Conservation (phyloP, 1,284 basidiomycete genomes). For the Heterobasidion parviporum region DNA sequence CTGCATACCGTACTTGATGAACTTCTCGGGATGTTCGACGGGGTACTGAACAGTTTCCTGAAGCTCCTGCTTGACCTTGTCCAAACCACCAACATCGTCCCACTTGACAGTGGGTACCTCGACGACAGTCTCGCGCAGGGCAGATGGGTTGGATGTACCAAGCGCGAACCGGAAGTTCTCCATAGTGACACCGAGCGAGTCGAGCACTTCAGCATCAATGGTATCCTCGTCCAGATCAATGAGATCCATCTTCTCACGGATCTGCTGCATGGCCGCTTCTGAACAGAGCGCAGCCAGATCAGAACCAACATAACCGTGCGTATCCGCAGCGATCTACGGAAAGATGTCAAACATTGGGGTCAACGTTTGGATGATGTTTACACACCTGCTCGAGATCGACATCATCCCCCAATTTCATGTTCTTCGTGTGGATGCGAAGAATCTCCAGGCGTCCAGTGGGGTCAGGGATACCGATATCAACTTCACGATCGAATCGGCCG, state of each 20-base stretch:
- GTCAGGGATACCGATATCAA: slow-evolving; percentile 98
- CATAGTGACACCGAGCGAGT: slow-evolving; percentile 94
- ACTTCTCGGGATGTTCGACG: slow-evolving; percentile 99
- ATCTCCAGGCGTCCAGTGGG: slow-evolving; percentile 98
- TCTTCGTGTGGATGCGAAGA: slow-evolving; percentile 98
- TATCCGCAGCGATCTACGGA: slow-evolving; percentile 88
- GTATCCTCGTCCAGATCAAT: slow-evolving; percentile 93
- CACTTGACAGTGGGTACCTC: slow-evolving; percentile 95
- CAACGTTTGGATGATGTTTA: neutral
- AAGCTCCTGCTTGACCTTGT: slow-evolving; percentile 98
- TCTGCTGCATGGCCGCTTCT: slow-evolving; percentile 98
- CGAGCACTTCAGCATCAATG: slow-evolving; percentile 94
- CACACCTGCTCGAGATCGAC: slow-evolving; percentile 92
- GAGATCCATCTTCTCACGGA: slow-evolving; percentile 96
- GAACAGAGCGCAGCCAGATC: slow-evolving; percentile 96
- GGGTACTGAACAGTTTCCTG: slow-evolving; percentile 99
- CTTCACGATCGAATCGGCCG: slow-evolving; percentile 98
- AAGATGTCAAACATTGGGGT: slow-evolving; percentile 5
- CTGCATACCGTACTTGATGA: slow-evolving; percentile 99
- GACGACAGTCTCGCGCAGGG: slow-evolving; percentile 93
- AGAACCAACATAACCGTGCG: slow-evolving; percentile 98
- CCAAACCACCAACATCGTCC: slow-evolving; percentile 99
- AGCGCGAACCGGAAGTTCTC: slow-evolving; percentile 98
- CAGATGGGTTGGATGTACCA: slow-evolving; percentile 93
- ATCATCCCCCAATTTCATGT: slow-evolving; percentile 98